Evolutionary conservation across 345 rosid genomes (phyloP), one percentile per base, ranked within the genome.

Genomic region (Dipteronia dyeriana): DNA sequence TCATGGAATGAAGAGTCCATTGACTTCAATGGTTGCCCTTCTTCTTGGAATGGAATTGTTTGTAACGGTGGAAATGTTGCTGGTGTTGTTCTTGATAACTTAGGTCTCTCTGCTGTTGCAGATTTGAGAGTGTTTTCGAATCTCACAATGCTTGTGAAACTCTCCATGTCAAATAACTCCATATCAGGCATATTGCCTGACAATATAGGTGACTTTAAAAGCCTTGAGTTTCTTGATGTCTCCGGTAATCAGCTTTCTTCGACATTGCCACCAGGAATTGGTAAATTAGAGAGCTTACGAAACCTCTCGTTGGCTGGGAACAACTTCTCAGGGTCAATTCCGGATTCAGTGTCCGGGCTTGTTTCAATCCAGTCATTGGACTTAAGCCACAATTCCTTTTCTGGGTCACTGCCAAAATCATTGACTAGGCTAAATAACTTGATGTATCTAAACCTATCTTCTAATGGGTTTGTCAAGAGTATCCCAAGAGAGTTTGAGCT

Each of bases 1-100:
- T 96, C 99, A 20, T 96, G 99, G 99, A 94, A 91, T 67, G 97
- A 96, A 51, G 99, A 94, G 83, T 92, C 99, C 29, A 94, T 94
- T 22, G 97, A 94, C 78, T 96, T 96, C 74, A 83, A 94, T 79
- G 99, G 99, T 22, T 96, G 99, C 67, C 99, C 99, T 81, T 84
- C 99, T 75, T 90, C 97, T 0, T 96, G 99, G 99, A 94, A 96
- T 82, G 99, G 99, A 13, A 86, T 96, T 10, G 89, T 96, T 47
- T 96, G 99, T 78, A 96, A 92, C 76, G 95, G 91, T 14, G 97
- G 89, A 41, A 92, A 91, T 84, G 94, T 96, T 51, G 99, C 99
- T 71, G 98, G 87, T 61, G 89, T 96, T 79, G 88, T 94, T 76
- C 92, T 96, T 26, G 92, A 92, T 71, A 92, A 91, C 80, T 80